Evolutionary conservation across 345 rosid species (phyloP).

Genomic region (Brassica incana): DNA sequence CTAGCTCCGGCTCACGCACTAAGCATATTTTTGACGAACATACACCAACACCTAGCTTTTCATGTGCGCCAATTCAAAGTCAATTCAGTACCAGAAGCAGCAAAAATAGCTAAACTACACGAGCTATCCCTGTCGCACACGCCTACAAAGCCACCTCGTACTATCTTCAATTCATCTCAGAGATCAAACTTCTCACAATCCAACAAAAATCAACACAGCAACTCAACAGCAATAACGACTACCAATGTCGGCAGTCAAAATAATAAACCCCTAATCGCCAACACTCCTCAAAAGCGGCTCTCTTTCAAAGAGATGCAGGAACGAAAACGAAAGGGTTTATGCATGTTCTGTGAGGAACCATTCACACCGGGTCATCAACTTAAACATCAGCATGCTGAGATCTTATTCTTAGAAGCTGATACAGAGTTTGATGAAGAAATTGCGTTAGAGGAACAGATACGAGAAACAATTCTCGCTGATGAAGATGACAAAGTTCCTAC

Average conservation of each 20-base stretch:
- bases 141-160: background rate
- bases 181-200: background rate
- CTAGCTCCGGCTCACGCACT: too few relatives aligned
- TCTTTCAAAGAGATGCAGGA: too few relatives aligned
- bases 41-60: too few relatives aligned
- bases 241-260: background rate
- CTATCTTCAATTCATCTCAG: background rate
- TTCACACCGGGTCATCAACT: too few relatives aligned
- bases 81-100: background rate
- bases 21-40: too few relatives aligned
- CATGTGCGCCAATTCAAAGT: too few relatives aligned
- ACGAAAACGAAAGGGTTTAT: too few relatives aligned
- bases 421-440: too few relatives aligned
- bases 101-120: background rate
- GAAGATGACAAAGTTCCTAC: background rate
- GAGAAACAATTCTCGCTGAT: background rate
- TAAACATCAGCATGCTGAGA: background rate
- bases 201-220: background rate
- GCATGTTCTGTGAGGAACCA: too few relatives aligned
- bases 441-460: too few relatives aligned
- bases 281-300: background rate
- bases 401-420: background rate
- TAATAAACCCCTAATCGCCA: background rate
- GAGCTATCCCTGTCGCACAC: background rate
- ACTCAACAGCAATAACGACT: background rate